Base-by-base conservation (phyloP, 495 filamentous ascomycete genomes). In the Aspergillus avenaceus region DNA sequence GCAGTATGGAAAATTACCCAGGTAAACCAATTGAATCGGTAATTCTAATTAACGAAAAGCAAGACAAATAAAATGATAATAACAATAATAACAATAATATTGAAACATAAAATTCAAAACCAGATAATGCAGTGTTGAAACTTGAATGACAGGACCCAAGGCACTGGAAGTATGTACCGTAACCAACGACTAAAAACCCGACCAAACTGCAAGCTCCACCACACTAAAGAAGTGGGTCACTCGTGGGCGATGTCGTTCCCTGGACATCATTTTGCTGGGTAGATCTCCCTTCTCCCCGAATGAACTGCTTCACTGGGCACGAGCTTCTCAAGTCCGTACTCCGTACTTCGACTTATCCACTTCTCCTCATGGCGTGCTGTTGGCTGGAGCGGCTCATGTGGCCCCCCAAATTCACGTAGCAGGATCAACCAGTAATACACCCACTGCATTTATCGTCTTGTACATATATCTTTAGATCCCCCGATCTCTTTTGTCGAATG, bases 141-240 rank as follows among this genome's bases (percentile, higher is more conserved):
- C 12, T 26, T 47, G 45, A 47, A 52, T 61, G 58, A 61, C 58
- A 61, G 58, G 54, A 61, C 58, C 58, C 58, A 51, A 57, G 58
- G 56, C 58, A 57, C 54, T 57, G 58, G 58, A 45, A 41, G 58
- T 61, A n/a, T n/a, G n/a, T n/a, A 41, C 53, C 54, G 56, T 6
- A 36, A 6, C 49, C 49, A 48, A 46, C 47, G 54, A 23, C 56
- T 49, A 50, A 60, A 55, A 52, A 36, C 32, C 32, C 32, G 32
- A 36, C 32, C 32, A 8, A 12, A 36, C 32, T 36, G 6, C 32
- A 36, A 5, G 18, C 32, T 16, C 32, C 32, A 36, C 32, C 32
- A 36, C n/a, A 36, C 32, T 36, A 36, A 36, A 36, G 13, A 36
- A 16, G n/a, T 36, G 32, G 32, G 6, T 18, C 34, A 38, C 34